phyloP scores from a whole-genome alignment of 2,329 filamentous ascomycete genomes.

The Xylariaceae sp. region DNA sequence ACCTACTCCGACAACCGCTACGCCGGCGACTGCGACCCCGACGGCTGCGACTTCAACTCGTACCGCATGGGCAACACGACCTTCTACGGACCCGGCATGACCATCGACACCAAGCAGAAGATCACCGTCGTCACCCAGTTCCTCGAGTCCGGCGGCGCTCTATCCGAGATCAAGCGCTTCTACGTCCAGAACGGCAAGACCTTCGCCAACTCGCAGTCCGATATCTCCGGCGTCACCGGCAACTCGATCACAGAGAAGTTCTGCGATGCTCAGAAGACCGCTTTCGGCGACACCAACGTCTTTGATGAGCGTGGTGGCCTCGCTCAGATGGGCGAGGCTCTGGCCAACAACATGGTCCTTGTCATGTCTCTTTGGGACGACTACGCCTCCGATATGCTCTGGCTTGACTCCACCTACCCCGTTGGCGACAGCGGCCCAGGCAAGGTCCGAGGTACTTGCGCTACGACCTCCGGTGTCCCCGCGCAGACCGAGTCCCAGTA shows the following conservation, averaged over 20 bases:
- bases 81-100: conserved; percentile 56
- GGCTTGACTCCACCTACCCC: conserved; percentile 60
- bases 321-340: conserved; percentile 46
- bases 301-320: conserved; percentile 53
- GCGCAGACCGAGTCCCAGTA: conserved; percentile 37
- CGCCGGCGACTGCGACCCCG: conserved; percentile 56
- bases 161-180: conserved; percentile 53
- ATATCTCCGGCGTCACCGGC: conserved; percentile 27
- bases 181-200: conserved; percentile 56
- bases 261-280: conserved; percentile 52
- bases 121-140: conserved; percentile 62
- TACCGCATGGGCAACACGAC: conserved; percentile 56
- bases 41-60: conserved; percentile 62
- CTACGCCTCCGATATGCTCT: conserved; percentile 36
- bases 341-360: conserved; percentile 56
- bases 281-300: conserved; percentile 48
- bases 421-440: conserved; percentile 37
- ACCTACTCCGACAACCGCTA: conserved; percentile 48
- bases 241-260: conserved; percentile 47
- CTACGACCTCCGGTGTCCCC: conserved; percentile 42
- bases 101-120: conserved; percentile 50
- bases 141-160: conserved; percentile 40
- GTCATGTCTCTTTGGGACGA: conserved; percentile 60
- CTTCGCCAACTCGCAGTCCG: conserved; percentile 36
- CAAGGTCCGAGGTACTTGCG: conserved; percentile 45